Base-by-base conservation (phyloP, 2,329 filamentous ascomycete species). In the Xylaria sp. region DNA sequence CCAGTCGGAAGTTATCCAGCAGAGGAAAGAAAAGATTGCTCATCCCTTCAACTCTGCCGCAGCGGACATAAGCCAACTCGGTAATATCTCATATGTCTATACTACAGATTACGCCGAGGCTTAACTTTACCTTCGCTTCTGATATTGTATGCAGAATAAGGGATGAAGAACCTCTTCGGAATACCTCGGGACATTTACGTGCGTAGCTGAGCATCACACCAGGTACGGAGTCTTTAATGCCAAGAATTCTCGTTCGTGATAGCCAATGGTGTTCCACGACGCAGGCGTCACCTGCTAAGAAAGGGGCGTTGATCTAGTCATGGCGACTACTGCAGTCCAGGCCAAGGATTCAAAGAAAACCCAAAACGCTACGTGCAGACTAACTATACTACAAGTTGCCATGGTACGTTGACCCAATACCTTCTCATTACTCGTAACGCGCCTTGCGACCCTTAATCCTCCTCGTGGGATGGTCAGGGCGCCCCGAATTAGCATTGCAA, bases 211-310 rank as follows among this genome's bases (percentile, higher is more conserved):
- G 49, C 39, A 56, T 41, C 5, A 13, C 54, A 39, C 33, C 2
- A 4, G 20, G n/a, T 10, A 48, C 10, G 55, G 33, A 48, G 31
- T 48, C 31, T 43, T 56, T n/a, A 56, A 60, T 56, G 49, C 66
- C 55, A 64, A 56, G 43, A 20, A 31, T 31, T 57, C 20, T 28
- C 36, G 20, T 63, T 41, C 15, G 54, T 41, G 28, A 5, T 20
- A 52, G 36, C 65, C 60, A 64, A 67, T 67, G 31, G 54, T 31
- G 36, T 54, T 23, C 13, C 18, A 43, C 41, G 52, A 58, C 33
- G 15, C 51, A n/a, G 58, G 25, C 48, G 23, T 65, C 13, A 23
- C 20, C 15, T 20, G 12, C 20, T 8, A 12, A 12, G 13, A 41
- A 12, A 36, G 64, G 58, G 52, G 52, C 43, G 58, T 60, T 41